Base-by-base conservation (phyloP, 139 green algal species). In the Micractinium sp. region DNA sequence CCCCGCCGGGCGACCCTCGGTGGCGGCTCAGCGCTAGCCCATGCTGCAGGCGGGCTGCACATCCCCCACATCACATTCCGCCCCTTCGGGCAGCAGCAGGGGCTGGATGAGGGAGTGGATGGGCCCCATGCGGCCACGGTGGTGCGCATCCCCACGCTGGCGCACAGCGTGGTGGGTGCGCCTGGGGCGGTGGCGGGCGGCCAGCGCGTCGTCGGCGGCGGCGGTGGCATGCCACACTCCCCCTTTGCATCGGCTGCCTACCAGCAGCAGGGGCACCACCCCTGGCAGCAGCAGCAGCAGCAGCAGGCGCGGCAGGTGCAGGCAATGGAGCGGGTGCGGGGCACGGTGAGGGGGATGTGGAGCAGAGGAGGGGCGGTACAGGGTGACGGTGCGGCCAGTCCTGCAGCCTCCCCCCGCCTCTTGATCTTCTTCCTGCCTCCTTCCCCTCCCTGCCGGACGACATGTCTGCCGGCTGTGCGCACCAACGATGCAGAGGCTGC, bases 21-120 rank as follows among this genome's bases (percentile, higher is more conserved):
- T n/a, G n/a, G n/a, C n/a, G n/a, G n/a, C n/a, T n/a, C n/a, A n/a
- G n/a, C n/a, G n/a, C n/a, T n/a, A n/a, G n/a, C n/a, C n/a, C n/a
- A n/a, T n/a, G n/a, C n/a, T n/a, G n/a, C n/a, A n/a, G n/a, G n/a
- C n/a, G 67, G 33, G 25, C 67, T 78, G n/a, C 73, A 23, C 82
- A 86, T 86, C 36, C 82, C 82, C 2, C 82, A 86, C 4, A 76
- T 86, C 25, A 77, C 82, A 33, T 86, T 86, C 61, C 56, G 82
- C 0, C 60, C 82, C n/a, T 29, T 86, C 35, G 25, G 61, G 79
- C n/a, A n/a, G 25, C 39, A 39, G 41, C 47, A 66, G 14, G 47
- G 2, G 67, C n/a, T 35, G 7, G 31, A 41, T 22, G 73, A n/a
- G 31, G n/a, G 27, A 31, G 73, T n/a, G 31, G 31, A 31, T 41